Evolutionary conservation across 192 early-diverging fungal genomes (phyloP).

Genomic region (Mortierella alpina): DNA sequence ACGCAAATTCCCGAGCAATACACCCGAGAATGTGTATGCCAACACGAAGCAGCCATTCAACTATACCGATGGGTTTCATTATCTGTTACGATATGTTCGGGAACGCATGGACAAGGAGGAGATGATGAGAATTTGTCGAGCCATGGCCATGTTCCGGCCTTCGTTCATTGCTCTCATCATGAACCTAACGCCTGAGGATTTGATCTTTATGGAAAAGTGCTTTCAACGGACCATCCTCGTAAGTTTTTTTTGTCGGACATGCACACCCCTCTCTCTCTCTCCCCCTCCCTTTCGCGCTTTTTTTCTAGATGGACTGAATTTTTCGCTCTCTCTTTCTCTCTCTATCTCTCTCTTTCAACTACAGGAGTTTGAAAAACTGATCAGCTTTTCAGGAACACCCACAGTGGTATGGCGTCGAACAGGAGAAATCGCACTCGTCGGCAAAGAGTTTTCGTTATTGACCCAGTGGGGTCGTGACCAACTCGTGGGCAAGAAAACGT

Average conservation of each 20-base stretch:
- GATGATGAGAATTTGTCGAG: conserved; percentile 85
- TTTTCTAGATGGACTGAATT: not conserved
- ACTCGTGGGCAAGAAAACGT: conserved; percentile 80
- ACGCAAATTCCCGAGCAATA: conserved; percentile 55
- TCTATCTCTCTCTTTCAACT: not conserved
- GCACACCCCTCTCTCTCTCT: not conserved
- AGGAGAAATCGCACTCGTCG: conserved; percentile 94
- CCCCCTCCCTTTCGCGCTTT: not conserved
- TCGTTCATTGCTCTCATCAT: conserved; percentile 94
- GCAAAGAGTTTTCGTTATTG: conserved; percentile 96
- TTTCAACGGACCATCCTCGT: conserved; percentile 90
- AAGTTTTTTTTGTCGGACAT: conserved; percentile 13
- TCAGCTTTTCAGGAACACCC: conserved; percentile 94
- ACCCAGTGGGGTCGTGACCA: conserved; percentile 92
- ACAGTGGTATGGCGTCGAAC: conserved; percentile 96
- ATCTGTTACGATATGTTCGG: conserved; percentile 83
- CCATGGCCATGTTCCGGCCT: conserved; percentile 86
- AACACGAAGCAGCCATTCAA: conserved; percentile 86
- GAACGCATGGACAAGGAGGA: conserved; percentile 80
- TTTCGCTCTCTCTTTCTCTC: not conserved
- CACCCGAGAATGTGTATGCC: conserved; percentile 80
- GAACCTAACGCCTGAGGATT: conserved; percentile 93
- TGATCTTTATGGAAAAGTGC: conserved; percentile 97
- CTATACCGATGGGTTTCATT: conserved; percentile 95
- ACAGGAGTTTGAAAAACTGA: conserved; percentile 94